Evolutionary conservation across 2,329 filamentous ascomycete genomes (phyloP), one percentile per base, ranked within the genome.

Genomic region (Xylariomycetidae sp.): DNA sequence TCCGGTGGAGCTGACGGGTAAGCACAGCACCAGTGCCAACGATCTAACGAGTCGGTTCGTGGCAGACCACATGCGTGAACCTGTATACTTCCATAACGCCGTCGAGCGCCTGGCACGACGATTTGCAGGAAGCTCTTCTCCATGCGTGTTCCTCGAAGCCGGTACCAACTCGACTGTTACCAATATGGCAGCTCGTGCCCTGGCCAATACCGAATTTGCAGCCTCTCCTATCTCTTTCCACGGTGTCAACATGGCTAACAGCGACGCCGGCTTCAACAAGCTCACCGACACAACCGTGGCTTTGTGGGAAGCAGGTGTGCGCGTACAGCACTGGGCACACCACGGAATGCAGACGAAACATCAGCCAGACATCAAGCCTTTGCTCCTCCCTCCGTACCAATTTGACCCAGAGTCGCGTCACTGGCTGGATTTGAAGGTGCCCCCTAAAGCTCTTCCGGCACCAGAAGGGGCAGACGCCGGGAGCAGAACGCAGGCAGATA

Each of bases 41-140:
- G 20, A 31, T 14, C 29, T 41, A 10, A 28, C 27, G 1, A 25
- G 23, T 4, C 30, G 16, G 1, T 53, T 51, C 17, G 39, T 62
- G 3, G 30, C 58, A 0, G 33, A 56, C 0, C 69, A 72, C 31
- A 59, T 66, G 46, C 42, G 67, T 1, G 25, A 59, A 0, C 64
- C 69, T 0, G 69, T 73, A 1, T 69, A 54, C 42, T 70, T 69
- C 41, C 23, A 54, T 15, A 53, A 69, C 6, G 70, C 64, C 0
- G 36, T 72, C 0, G 46, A 62, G 22, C 45, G 68, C 1, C 42
- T 74, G 0, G 41, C 51, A 0, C 34, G 57, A 6, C 31, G 51
- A 5, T 45, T 53, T 17, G 50, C 54, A 0, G 16, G 28, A 0
- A 48, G 41, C 9, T n/a, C n/a, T n/a, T n/a, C n/a, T n/a, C n/a